Base-by-base conservation (phyloP, 306 rosid species). In the Malus orientalis region DNA sequence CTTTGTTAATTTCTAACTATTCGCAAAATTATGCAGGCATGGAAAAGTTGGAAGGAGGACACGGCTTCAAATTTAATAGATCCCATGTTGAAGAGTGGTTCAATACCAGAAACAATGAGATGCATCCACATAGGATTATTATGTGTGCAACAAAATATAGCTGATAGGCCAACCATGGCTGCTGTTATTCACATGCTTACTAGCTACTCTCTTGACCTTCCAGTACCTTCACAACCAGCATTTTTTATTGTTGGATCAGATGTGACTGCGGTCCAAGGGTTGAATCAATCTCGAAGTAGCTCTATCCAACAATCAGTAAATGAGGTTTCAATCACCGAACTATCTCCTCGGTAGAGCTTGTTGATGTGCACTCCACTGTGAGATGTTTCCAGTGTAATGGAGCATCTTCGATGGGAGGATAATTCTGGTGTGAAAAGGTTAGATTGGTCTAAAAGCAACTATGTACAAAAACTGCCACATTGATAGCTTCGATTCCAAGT, bases 161-260 rank as follows among this genome's bases (percentile, higher is more conserved):
- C 44, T 40, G 74, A 70, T 49, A 70, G 74, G 12, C 74, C 74
- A 70, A 70, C 38, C 73, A 47, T 69, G 59, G 58, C 73, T 69
- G 8, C 59, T 11, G 74, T 70, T 29, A 70, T 70, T 49, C 74
- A 27, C 33, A 70, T 70, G 74, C 74, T 70, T 19, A 70, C 73
- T 18, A 25, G 59, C 40, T 3, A 45, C 73, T 69, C 73, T 25
- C 2, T 27, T 6, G 8, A 25, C 27, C 73, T 69, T 36, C 73
- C 59, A 25, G 59, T 23, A 25, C 73, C 73, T 13, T 69, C 59
- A 45, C 73, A 69, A 69, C 73, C 73, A 69, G 40, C 73, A 47
- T 69, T 45, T 25, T 69, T 15, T 8, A 29, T 29, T 29, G 4
- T 29, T 29, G 32, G 32, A 29, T 29, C 32, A 29, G 32, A 29